Evolutionary conservation across 352 stramenopile genomes (phyloP).

Genomic region (Globisporangium okanoganense): DNA sequence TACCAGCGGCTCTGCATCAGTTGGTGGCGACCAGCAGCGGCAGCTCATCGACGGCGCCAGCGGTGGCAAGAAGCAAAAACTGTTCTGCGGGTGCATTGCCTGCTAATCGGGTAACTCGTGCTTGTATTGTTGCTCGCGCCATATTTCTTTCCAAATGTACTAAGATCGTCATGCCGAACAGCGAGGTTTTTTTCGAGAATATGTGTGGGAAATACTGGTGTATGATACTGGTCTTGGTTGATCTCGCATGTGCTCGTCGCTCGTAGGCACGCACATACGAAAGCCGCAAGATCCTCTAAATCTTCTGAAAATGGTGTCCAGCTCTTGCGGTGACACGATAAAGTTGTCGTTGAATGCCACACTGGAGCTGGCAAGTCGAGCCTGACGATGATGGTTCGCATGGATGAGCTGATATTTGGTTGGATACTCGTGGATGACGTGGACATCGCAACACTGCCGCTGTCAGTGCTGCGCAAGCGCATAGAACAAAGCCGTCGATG

Average conservation of each 20-base stretch:
- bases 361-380: conserved; percentile 68
- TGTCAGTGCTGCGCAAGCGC: conserved; percentile 57
- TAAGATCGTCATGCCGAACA: not conserved
- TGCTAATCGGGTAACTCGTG: conserved; percentile 28
- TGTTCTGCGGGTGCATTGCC: conserved; percentile 72
- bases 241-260: not conserved
- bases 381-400: conserved; percentile 73
- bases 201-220: not conserved
- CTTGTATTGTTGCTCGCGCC: not conserved
- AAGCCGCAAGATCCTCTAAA: not conserved
- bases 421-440: conserved; percentile 56
- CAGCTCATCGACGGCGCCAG: conserved; percentile 20
- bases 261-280: not conserved
- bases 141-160: conserved; percentile 1
- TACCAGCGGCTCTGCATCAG: conserved; percentile 16
- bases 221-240: not conserved
- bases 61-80: conserved; percentile 38
- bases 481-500: no score
- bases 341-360: conserved; percentile 71
- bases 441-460: conserved; percentile 55
- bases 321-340: conserved; percentile 38
- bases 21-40: conserved; percentile 17
- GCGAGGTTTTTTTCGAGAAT: not conserved
- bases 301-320: not conserved
- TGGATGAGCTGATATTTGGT: conserved; percentile 84